A percentile compares a stretch with the other conserved stretches of the same genome.
Evolutionary conservation across 805 yeast genomes (phyloP).

Genomic region (Candida incommunis): DNA sequence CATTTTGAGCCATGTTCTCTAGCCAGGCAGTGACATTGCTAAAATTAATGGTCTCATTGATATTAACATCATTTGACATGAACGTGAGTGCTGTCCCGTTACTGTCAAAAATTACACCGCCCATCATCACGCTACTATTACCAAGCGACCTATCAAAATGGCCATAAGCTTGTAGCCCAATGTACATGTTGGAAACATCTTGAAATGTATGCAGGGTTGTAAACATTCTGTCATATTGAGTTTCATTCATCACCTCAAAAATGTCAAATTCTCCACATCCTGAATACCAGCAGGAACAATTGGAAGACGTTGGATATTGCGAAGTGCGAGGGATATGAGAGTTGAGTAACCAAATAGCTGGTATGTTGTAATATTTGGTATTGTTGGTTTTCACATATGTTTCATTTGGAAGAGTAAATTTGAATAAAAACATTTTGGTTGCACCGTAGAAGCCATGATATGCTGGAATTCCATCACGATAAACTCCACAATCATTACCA

Average conservation of each 20-base stretch:
- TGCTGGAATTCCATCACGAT: slow-evolving; percentile 78
- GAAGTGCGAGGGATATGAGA: slow-evolving; percentile 93
- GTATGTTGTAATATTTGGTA: slow-evolving; percentile 70
- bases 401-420: slow-evolving; percentile 84
- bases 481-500: slow-evolving; percentile 63
- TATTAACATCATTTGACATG: slow-evolving; percentile 33
- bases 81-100: slow-evolving; percentile 19
- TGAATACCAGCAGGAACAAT: slow-evolving; percentile 91
- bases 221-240: slow-evolving; percentile 56
- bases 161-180: slow-evolving; percentile 36
- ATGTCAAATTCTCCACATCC: slow-evolving; percentile 98
- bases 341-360: slow-evolving; percentile 92
- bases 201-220: slow-evolving; percentile 77
- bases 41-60: slow-evolving; percentile 40
- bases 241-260: slow-evolving; percentile 61
- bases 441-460: slow-evolving; percentile 87
- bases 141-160: slow-evolving; percentile 81
- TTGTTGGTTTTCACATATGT: slow-evolving; percentile 24
- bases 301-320: slow-evolving; percentile 64
- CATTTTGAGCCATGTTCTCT: neutral
- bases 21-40: slow-evolving; percentile 16
- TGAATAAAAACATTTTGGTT: slow-evolving; percentile 77
- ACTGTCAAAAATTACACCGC: slow-evolving; percentile 67
- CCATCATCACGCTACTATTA: slow-evolving; percentile 62
- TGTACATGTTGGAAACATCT: slow-evolving; percentile 69